phyloP scores from a whole-genome alignment of 176 grass and related monocot species.

The Lolium rigidum region DNA sequence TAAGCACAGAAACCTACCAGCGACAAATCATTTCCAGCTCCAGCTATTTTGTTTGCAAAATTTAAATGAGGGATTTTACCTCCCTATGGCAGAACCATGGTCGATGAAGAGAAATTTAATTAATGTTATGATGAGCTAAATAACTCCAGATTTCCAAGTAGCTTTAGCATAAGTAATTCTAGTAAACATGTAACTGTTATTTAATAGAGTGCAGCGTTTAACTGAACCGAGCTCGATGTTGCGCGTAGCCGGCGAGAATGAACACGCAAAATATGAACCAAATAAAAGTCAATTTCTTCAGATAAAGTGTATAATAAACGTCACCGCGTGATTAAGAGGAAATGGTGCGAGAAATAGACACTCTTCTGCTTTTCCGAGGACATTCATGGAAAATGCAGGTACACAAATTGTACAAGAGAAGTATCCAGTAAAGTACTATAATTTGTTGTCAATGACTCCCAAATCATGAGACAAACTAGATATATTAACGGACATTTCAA shows the following conservation, averaged over 20 bases:
- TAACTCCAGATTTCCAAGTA: too few species aligned
- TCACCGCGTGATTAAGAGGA: background rate
- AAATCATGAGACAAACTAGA: conserved; percentile 16
- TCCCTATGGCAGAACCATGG: too few species aligned
- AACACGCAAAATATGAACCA: background rate
- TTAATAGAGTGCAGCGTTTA: conserved; percentile 17
- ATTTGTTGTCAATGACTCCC: background rate
- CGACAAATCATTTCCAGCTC: too few species aligned
- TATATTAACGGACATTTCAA: background rate
- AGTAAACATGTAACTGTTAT: too few species aligned
- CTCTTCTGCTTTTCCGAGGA: background rate
- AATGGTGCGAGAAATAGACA: background rate
- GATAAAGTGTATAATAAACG: background rate
- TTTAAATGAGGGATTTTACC: too few species aligned
- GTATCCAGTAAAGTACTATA: background rate
- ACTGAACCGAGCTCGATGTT: background rate
- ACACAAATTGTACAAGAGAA: background rate
- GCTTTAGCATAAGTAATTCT: too few species aligned
- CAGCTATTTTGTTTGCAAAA: too few species aligned
- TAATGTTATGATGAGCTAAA: too few species aligned
- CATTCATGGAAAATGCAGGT: background rate
- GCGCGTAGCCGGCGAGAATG: background rate
- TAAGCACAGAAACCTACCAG: too few species aligned
- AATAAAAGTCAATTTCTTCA: background rate
- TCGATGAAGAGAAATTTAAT: too few species aligned